phyloP scores from a whole-genome alignment of 108 stramenopile species.

The Skeletonema potamos region DNA sequence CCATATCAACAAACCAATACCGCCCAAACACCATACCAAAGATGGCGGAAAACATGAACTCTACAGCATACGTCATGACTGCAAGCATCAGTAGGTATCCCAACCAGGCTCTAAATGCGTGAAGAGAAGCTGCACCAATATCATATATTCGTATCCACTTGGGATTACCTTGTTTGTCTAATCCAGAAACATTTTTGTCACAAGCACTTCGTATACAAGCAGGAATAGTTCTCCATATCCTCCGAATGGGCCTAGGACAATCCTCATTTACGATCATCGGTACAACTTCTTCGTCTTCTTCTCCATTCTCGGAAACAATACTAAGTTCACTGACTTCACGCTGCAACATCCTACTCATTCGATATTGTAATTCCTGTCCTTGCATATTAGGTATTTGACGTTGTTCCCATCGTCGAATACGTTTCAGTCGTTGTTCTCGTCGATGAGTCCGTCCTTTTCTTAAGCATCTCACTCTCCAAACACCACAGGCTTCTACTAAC shows the following conservation, averaged over 20 bases:
- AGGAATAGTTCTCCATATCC: slow-evolving; percentile 6
- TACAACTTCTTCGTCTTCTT: background rate
- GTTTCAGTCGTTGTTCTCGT: slow-evolving; percentile 13
- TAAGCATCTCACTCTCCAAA: slow-evolving; percentile 27
- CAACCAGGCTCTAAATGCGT: slow-evolving; percentile 22
- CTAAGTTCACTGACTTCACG: slow-evolving; percentile 3
- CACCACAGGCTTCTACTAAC: slow-evolving; percentile 36
- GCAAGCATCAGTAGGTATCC: slow-evolving; percentile 40
- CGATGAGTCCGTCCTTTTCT: slow-evolving; percentile 15
- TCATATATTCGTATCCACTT: slow-evolving; percentile 11
- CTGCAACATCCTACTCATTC: background rate
- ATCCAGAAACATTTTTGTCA: background rate
- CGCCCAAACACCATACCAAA: slow-evolving; percentile 32
- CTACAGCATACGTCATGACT: slow-evolving; percentile 39
- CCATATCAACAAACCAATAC: slow-evolving; percentile 29
- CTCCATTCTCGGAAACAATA: background rate
- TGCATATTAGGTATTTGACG: background rate
- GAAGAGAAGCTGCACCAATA: slow-evolving; percentile 21
- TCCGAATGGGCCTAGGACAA: slow-evolving; percentile 7
- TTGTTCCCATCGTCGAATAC: background rate
- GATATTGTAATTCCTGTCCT: slow-evolving; percentile 3
- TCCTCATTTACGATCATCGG: background rate
- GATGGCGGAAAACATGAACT: slow-evolving; percentile 29
- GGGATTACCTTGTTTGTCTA: background rate
- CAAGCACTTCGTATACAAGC: background rate